These are phyloP conservation scores for Elsinoe necatrix DNA, from an alignment of 2,329 filamentous ascomycete species.

Conservation along the genomic window DNA sequence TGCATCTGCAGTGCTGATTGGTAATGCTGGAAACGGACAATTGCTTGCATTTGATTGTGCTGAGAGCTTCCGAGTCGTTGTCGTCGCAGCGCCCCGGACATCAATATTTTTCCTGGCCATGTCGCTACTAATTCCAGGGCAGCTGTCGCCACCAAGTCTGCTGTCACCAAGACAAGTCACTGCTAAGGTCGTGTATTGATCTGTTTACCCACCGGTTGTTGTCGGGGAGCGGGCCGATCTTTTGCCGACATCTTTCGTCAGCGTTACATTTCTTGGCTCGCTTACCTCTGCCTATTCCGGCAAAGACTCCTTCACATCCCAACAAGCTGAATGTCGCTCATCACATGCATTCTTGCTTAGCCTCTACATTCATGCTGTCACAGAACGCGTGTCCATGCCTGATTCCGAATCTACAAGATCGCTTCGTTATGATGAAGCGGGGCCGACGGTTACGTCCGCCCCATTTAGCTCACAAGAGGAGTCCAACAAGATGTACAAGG, in stretches of 20 bases:
- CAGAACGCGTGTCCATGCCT: not conserved
- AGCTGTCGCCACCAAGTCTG: not conserved
- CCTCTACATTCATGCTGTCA: not conserved
- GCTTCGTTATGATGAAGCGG: not conserved
- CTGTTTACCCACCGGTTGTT: constrained; percentile 5
- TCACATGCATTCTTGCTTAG: not conserved
- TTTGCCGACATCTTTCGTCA: not conserved
- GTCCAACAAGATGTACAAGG: constrained; percentile 1
- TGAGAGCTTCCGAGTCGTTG: not conserved
- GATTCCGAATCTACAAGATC: not conserved
- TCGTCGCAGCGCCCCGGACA: not conserved
- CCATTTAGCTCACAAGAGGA: not conserved
- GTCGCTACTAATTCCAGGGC: not conserved
- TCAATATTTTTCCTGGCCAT: constrained; percentile 15
- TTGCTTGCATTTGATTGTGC: not conserved
- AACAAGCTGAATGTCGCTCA: not conserved
- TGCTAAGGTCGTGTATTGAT: constrained; percentile 5
- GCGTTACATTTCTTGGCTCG: not conserved
- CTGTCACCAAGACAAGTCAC: not conserved
- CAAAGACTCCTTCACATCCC: constrained; percentile 3
- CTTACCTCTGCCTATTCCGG: not conserved
- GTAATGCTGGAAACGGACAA: not conserved
- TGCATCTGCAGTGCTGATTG: not conserved
- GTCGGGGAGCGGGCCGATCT: constrained; percentile 1
- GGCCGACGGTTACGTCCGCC: not conserved